Percentiles rank a stretch among this genome's conserved stretches.
Evolutionary conservation across 495 filamentous ascomycete species (phyloP).

Genomic region (Evansstolkia leycettana): DNA sequence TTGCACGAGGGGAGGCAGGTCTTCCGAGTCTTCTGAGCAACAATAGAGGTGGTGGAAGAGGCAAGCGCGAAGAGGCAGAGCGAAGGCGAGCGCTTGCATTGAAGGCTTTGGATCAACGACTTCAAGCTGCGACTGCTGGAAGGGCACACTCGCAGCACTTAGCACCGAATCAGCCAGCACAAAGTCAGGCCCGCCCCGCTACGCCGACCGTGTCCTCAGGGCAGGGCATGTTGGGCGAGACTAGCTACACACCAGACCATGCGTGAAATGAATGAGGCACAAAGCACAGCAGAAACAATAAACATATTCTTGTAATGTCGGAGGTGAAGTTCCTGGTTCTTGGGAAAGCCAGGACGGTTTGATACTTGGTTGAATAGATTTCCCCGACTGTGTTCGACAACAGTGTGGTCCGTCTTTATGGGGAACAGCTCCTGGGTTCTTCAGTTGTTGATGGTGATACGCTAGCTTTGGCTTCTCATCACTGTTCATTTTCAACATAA

Average conservation of each 20-base stretch:
- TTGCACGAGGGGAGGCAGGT: conserved; percentile 53
- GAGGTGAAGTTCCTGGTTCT: no score
- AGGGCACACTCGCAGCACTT: conserved; percentile 19
- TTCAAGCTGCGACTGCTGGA: conserved; percentile 58
- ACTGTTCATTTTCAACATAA: no score
- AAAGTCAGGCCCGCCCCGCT: conserved; percentile 21
- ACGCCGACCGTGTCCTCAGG: conserved; percentile 18
- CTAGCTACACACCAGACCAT: conserved; percentile 54
- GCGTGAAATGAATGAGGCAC: conserved; percentile 19
- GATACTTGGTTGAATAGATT: neutral
- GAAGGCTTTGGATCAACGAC: conserved; percentile 80
- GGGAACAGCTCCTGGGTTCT: conserved; percentile 10
- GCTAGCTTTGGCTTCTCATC: neutral
- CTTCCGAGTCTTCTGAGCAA: conserved; percentile 48
- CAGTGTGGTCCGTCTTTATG: conserved; percentile 4
- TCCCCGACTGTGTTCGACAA: neutral
- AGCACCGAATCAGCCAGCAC: conserved; percentile 30
- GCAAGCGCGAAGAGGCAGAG: conserved; percentile 80
- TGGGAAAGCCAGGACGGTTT: no score
- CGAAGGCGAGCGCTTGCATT: conserved; percentile 77
- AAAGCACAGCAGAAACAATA: conserved; percentile 3
- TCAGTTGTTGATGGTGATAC: neutral
- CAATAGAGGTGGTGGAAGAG: conserved; percentile 26
- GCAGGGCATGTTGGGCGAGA: conserved; percentile 51
- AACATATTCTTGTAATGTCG: no score